A percentile compares a stretch with the other conserved stretches of the same genome.
These are phyloP conservation scores for Coemansia sp. DNA, from an alignment of 192 early-diverging fungal species.

Conservation along the genomic window DNA sequence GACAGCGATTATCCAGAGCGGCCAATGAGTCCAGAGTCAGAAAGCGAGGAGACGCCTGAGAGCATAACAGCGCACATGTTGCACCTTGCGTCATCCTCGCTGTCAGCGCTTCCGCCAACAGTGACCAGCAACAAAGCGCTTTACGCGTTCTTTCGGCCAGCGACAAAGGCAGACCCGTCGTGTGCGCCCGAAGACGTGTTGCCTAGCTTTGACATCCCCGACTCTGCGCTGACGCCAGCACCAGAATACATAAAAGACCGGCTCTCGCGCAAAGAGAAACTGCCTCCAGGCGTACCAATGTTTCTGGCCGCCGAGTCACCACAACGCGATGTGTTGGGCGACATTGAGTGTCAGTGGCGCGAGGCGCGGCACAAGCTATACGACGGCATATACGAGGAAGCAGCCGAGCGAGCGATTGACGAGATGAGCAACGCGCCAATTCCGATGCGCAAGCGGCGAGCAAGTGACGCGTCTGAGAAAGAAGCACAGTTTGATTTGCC, in stretches of 20 bases:
- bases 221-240: conserved; percentile 21
- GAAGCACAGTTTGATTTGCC: conserved; percentile 5
- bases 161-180: conserved; percentile 35
- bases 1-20: background rate
- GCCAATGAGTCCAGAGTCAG: conserved; percentile 12
- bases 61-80: conserved; percentile 29
- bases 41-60: conserved; percentile 33
- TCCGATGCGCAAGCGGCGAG: conserved; percentile 17
- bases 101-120: conserved; percentile 25
- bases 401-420: conserved; percentile 29
- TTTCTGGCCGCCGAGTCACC: conserved; percentile 28
- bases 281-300: conserved; percentile 37
- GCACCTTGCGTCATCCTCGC: conserved; percentile 32
- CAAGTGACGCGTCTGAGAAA: conserved; percentile 13
- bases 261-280: conserved; percentile 21
- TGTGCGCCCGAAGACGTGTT: conserved; percentile 37
- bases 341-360: conserved; percentile 44
- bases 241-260: conserved; percentile 20
- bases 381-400: conserved; percentile 31
- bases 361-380: conserved; percentile 28
- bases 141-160: conserved; percentile 36
- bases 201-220: conserved; percentile 46
- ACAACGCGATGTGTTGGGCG: conserved; percentile 40
- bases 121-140: conserved; percentile 37
- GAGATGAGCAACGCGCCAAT: conserved; percentile 46